Conservation (phyloP, 2,329 filamentous ascomycete genomes). For the Arthrobotrys entomopaga region DNA sequence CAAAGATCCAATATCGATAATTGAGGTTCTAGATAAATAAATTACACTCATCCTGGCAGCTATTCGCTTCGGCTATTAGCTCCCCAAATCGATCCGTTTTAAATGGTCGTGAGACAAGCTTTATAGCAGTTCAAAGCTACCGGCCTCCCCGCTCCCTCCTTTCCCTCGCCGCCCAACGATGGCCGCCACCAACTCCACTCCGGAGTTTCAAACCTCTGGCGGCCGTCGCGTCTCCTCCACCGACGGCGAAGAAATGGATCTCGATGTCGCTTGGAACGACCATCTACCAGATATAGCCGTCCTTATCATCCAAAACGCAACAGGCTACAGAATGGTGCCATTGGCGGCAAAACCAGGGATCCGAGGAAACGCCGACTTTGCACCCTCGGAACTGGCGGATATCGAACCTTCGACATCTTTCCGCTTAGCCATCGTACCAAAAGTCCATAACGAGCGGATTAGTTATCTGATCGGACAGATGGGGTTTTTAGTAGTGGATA, state of each 20-base stretch:
- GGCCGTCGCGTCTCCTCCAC: slow-evolving; percentile 5
- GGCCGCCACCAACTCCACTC: slow-evolving; percentile 23
- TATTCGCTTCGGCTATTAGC: too few species aligned
- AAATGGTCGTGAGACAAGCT: too few species aligned
- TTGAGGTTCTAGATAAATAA: too few species aligned
- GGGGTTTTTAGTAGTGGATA: slow-evolving; percentile 26
- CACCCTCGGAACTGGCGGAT: slow-evolving; percentile 13
- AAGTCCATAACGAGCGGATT: slow-evolving; percentile 4
- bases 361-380: slow-evolving; percentile 28
- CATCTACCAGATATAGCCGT: too few species aligned
- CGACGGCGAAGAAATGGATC: background rate
- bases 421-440: slow-evolving; percentile 3
- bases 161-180: slow-evolving; percentile 2
- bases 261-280: too few species aligned
- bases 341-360: slow-evolving; percentile 20
- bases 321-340: slow-evolving; percentile 10
- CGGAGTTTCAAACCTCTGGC: slow-evolving; percentile 25
- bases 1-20: too few species aligned
- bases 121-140: too few species aligned
- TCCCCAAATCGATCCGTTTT: too few species aligned
- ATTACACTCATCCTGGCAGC: too few species aligned
- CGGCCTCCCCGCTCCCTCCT: too few species aligned
- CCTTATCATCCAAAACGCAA: slow-evolving; percentile 27
- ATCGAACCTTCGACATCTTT: slow-evolving; percentile 23
- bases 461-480: slow-evolving; percentile 24